Base-by-base conservation (phyloP, 2,329 filamentous ascomycete genomes). In the Penicillium sp. region DNA sequence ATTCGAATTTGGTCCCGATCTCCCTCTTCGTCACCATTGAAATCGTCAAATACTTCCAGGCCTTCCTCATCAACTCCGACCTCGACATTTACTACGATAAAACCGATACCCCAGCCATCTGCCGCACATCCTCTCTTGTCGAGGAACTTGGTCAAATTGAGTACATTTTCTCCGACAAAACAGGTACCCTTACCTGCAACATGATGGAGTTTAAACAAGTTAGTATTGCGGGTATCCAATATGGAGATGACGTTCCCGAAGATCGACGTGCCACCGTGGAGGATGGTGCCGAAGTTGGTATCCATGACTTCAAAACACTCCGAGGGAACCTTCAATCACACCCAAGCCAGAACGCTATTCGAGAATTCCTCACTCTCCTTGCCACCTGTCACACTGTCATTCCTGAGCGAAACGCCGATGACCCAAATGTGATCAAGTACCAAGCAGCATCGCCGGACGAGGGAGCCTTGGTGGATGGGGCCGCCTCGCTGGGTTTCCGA, bases 191-290 rank as follows among this genome's bases (percentile, higher is more conserved):
- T 69, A 97, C 93, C n/a, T 96, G 93, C 78, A 97, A 97, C 72
- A 88, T 91, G 83, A 97, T 99, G 94, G 93, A 97, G 75, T 99
- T 97, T 75, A 92, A 92, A 72, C 92, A 97, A 75, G 95, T 90
- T 69, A 89, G 90, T 0, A 97, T 99, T 70, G 91, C 86, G 27
- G 94, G 94, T 27, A 88, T 97, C 53, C 93, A 96, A 76, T 99
- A 99, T 71, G 89, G 91, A 13, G 92, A 94, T 54, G 91, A 93
- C 43, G 87, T 97, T 2, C 89, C 94, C 0, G 94, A 99, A 75
- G 94, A 99, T 72, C 86, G 91, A 57, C 85, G 90, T 67, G 89
- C 91, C 0, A 89, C 87, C 1, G 80, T 87, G n/a, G 84, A 90
- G 64, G 91, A 95, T 69, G 90, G 88, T 9, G 81, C 86, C 15